A percentile compares a stretch with the other conserved stretches of the same genome.
Evolutionary conservation across 192 early-diverging fungal genomes (phyloP).

Genomic region (Piromyces finnis): DNA sequence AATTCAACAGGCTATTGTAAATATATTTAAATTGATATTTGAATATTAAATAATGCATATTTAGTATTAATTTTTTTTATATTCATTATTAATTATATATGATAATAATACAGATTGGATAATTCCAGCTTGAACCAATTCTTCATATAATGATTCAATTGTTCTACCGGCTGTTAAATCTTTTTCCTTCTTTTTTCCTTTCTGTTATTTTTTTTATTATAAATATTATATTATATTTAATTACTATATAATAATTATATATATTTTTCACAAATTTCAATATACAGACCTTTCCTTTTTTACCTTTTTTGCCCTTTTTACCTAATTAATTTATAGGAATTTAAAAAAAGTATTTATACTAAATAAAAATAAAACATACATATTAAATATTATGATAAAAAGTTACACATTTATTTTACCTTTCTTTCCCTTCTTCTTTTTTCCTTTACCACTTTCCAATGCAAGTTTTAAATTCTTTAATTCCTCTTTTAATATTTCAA

Average conservation of each 20-base stretch:
- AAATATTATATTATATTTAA: no score
- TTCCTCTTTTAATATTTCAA: conserved; percentile 38
- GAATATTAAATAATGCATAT: no score
- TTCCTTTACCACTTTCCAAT: conserved; percentile 15
- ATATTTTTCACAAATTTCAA: neutral
- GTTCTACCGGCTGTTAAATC: conserved; percentile 38
- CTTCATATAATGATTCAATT: conserved; percentile 37
- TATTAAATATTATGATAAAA: no score
- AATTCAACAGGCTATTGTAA: conserved; percentile 1
- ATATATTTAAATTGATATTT: no score
- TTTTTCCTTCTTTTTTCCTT: conserved; percentile 45
- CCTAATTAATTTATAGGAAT: neutral
- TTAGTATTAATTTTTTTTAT: neutral
- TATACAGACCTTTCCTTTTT: conserved; percentile 18
- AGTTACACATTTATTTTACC: no score
- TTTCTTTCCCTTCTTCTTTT: conserved; percentile 1
- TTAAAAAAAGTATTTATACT: no score
- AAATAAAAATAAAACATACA: no score
- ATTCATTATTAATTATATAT: neutral
- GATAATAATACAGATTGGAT: conserved; percentile 17
- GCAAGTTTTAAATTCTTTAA: conserved; percentile 38
- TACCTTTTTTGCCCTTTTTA: conserved; percentile 23
- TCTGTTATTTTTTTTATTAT: neutral
- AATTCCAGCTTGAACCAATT: conserved; percentile 28
- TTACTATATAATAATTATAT: neutral